phyloP scores from a whole-genome alignment of 108 stramenopile species.

The Cyclotella distinguenda region DNA sequence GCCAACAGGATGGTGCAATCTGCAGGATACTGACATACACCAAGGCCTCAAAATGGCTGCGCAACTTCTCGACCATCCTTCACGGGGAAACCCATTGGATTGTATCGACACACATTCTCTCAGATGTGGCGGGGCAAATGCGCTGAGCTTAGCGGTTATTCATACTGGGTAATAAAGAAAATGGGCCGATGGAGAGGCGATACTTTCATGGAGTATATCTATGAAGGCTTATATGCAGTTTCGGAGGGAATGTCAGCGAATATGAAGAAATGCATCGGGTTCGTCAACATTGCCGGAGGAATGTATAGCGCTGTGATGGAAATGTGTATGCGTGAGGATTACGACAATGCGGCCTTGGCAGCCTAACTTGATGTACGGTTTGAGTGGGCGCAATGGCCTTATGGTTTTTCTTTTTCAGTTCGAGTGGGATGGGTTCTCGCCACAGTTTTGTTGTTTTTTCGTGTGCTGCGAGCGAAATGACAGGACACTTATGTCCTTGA shows the following conservation, averaged over 20 bases:
- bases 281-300: constrained; percentile 7
- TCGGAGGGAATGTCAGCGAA: background rate
- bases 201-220: constrained; percentile 16
- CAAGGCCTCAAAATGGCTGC: constrained; percentile 2
- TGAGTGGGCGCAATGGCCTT: too few species aligned
- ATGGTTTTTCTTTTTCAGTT: too few species aligned
- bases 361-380: too few species aligned
- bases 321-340: background rate
- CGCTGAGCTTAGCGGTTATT: constrained; percentile 3
- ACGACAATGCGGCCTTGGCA: too few species aligned
- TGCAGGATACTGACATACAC: background rate
- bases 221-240: background rate
- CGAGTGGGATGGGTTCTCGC: too few species aligned
- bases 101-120: constrained; percentile 6
- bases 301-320: background rate
- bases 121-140: constrained; percentile 7
- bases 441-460: too few species aligned
- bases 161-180: constrained; percentile 2
- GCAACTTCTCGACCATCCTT: background rate
- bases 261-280: background rate
- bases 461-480: too few species aligned
- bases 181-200: constrained; percentile 9
- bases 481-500: too few species aligned
- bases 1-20: background rate
- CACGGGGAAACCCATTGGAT: constrained; percentile 12